Percentiles rank a stretch among this genome's conserved stretches.
These are phyloP conservation scores for Chlorokybus atmophyticus DNA, from an alignment of 139 green algal genomes.

Conservation along the genomic window DNA sequence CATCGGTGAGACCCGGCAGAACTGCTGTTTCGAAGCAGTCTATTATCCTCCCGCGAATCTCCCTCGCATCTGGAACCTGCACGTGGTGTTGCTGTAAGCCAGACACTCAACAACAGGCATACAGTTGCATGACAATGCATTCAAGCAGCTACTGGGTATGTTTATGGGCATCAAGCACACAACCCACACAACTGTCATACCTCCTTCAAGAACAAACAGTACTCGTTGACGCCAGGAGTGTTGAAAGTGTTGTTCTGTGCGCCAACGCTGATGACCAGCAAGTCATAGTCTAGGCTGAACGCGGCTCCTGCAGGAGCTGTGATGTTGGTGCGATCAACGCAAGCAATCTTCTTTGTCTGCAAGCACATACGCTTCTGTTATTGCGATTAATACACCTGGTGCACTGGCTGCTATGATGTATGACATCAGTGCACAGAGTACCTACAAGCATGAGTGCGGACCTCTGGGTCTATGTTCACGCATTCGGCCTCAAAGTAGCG, in stretches of 20 bases:
- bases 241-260: constrained; percentile 64
- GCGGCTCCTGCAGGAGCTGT: no score
- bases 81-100: constrained; percentile 4
- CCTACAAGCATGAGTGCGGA: no score
- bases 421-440: no score
- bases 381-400: no score
- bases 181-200: no score
- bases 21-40: constrained; percentile 53
- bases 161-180: no score
- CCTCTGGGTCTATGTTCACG: constrained; percentile 57
- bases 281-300: constrained; percentile 57
- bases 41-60: constrained; percentile 19
- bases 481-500: constrained; percentile 72
- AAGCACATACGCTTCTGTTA: no score
- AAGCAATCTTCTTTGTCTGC: no score
- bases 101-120: no score
- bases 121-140: neutral
- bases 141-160: no score
- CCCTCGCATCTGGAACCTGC: constrained; percentile 14
- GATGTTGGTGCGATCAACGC: no score
- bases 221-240: constrained; percentile 52
- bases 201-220: constrained; percentile 76
- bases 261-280: constrained; percentile 56
- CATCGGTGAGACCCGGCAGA: constrained; percentile 45
- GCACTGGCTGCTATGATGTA: no score